Percentiles rank a stretch among this genome's conserved stretches.
These are phyloP conservation scores for Leptographium flavum DNA, from an alignment of 2,329 filamentous ascomycete species.

Conservation along the genomic window DNA sequence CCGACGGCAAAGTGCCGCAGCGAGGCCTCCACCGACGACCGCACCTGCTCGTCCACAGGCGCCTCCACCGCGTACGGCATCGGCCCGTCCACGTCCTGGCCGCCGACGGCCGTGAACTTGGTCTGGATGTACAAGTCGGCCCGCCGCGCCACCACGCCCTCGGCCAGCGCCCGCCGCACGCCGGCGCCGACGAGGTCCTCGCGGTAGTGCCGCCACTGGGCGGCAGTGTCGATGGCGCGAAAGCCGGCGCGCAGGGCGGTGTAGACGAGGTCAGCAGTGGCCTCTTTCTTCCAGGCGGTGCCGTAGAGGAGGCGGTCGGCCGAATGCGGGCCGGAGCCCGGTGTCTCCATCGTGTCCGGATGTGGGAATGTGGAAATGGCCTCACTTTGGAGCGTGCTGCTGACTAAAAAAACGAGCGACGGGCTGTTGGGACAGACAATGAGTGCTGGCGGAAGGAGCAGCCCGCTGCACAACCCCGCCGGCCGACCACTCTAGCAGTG, in stretches of 20 bases:
- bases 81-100: constrained; percentile 36
- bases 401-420: too few species aligned
- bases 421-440: too few species aligned
- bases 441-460: too few species aligned
- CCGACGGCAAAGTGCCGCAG: constrained; percentile 42
- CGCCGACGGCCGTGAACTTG: constrained; percentile 57
- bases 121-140: constrained; percentile 62
- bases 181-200: constrained; percentile 58
- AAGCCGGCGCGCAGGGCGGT: constrained; percentile 56
- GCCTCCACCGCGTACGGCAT: constrained; percentile 47
- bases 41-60: constrained; percentile 49
- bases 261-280: constrained; percentile 52
- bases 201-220: constrained; percentile 64
- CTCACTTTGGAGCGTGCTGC: too few species aligned
- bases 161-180: constrained; percentile 43
- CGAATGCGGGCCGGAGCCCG: constrained; percentile 17
- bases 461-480: too few species aligned
- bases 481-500: too few species aligned
- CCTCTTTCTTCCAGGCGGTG: constrained; percentile 73
- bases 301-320: constrained; percentile 55
- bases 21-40: constrained; percentile 52
- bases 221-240: constrained; percentile 61
- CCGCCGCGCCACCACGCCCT: constrained; percentile 36
- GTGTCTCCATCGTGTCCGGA: too few species aligned
- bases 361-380: too few species aligned